A percentile compares a stretch with the other conserved stretches of the same genome.
Evolutionary conservation across 371 early-diverging fungal species (phyloP).

Genomic region (Thermomucor indicae-seudaticae): DNA sequence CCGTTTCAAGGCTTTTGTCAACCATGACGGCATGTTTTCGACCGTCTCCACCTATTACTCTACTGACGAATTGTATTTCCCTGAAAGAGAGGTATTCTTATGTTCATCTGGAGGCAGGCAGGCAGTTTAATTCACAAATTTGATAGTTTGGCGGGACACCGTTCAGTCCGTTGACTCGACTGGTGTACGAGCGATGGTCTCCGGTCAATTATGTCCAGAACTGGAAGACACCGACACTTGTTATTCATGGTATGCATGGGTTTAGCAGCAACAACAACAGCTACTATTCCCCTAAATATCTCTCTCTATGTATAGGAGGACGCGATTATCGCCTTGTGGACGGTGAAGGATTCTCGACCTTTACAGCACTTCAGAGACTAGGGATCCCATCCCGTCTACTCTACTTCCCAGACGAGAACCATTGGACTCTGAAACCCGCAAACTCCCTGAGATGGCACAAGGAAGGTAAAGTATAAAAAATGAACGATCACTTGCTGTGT

Average conservation of each 20-base stretch:
- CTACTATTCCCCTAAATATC: background rate
- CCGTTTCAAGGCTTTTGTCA: constrained; percentile 73
- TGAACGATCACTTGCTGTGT: no score
- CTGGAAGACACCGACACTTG: constrained; percentile 81
- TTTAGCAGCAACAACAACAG: background rate
- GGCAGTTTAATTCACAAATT: background rate
- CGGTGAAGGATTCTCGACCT: constrained; percentile 71
- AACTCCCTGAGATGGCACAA: constrained; percentile 75
- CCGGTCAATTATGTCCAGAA: constrained; percentile 67
- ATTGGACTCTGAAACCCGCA: constrained; percentile 73
- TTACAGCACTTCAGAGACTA: constrained; percentile 76
- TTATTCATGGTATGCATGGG: constrained; percentile 62
- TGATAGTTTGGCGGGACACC: constrained; percentile 67
- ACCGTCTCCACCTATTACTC: constrained; percentile 62
- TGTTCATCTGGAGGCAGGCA: background rate
- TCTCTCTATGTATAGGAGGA: constrained; percentile 19
- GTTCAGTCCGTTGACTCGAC: constrained; percentile 45
- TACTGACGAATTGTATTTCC: constrained; percentile 82
- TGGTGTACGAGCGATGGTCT: constrained; percentile 64
- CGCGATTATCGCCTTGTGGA: constrained; percentile 67
- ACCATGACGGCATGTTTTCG: constrained; percentile 83
- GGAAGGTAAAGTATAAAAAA: no score
- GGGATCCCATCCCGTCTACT: constrained; percentile 68
- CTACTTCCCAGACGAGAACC: constrained; percentile 83
- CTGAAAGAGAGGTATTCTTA: constrained; percentile 59